Evolutionary conservation across 768 basidiomycete species (phyloP).

Genomic region (Dacryopinax spathularia): DNA sequence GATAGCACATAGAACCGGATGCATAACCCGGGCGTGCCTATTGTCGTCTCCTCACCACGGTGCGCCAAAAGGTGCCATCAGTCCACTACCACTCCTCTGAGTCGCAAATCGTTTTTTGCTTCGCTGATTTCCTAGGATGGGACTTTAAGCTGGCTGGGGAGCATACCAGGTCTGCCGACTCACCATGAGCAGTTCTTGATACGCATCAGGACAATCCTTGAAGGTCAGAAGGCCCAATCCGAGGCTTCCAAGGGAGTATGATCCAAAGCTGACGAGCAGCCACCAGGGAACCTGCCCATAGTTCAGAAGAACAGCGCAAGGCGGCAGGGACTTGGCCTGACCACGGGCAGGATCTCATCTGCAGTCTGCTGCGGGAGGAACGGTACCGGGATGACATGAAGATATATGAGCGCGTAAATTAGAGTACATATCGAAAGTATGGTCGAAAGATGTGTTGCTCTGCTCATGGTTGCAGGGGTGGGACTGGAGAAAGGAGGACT

Average conservation of each 20-base stretch:
- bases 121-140: constrained; percentile 43
- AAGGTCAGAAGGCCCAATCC: constrained; percentile 63
- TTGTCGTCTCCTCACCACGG: too few relatives aligned
- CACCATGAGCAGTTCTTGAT: constrained; percentile 51
- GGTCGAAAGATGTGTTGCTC: constrained; percentile 41
- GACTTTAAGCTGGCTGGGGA: background rate
- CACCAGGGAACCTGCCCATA: constrained; percentile 61
- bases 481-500: too few relatives aligned
- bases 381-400: constrained; percentile 42
- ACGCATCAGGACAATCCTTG: constrained; percentile 66
- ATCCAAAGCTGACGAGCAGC: constrained; percentile 64
- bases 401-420: constrained; percentile 44
- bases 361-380: constrained; percentile 35
- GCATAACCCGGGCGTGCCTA: background rate
- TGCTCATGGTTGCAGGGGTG: constrained; percentile 40
- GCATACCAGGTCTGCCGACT: constrained; percentile 16
- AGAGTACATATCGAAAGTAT: constrained; percentile 31
- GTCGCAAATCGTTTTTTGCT: constrained; percentile 44
- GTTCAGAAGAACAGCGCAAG: background rate
- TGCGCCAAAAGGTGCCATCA: too few relatives aligned
- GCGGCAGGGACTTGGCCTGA: constrained; percentile 25
- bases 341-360: constrained; percentile 43
- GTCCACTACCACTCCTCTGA: constrained; percentile 48
- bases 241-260: constrained; percentile 62
- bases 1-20: too few relatives aligned